A percentile compares a stretch with the other conserved stretches of the same genome.
Conservation (phyloP, 208 protist genomes). For the Porcisia hertigi region DNA sequence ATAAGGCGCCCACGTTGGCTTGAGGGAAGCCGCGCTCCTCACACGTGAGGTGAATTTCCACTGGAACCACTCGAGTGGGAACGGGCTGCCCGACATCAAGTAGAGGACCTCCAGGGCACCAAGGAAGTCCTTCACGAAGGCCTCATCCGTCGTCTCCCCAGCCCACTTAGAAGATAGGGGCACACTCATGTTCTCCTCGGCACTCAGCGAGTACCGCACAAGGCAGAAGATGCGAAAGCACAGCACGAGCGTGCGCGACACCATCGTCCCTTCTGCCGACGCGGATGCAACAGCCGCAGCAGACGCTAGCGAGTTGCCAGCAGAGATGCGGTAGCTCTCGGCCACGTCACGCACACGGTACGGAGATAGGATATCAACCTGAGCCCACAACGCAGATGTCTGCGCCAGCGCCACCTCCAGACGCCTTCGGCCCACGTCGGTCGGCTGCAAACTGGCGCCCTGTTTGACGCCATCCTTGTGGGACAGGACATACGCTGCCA, state of each 20-base stretch:
- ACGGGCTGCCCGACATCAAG: constrained; percentile 28
- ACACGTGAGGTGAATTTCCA: constrained; percentile 38
- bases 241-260: constrained; percentile 57
- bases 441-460: constrained; percentile 5
- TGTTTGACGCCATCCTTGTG: not conserved
- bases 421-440: constrained; percentile 14
- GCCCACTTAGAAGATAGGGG: not conserved
- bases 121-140: constrained; percentile 15
- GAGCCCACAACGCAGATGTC: constrained; percentile 35
- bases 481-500: constrained; percentile 20
- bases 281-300: not conserved
- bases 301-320: constrained; percentile 19
- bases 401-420: constrained; percentile 20
- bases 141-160: constrained; percentile 17
- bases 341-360: constrained; percentile 50
- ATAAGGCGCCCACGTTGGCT: constrained; percentile 31
- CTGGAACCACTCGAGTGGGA: constrained; percentile 64
- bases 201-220: constrained; percentile 24
- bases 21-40: not conserved
- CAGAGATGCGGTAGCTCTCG: constrained; percentile 40
- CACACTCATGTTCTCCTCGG: constrained; percentile 11
- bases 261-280: constrained; percentile 33
- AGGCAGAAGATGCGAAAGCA: constrained; percentile 74
- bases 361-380: constrained; percentile 45
- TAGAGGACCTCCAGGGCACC: constrained; percentile 33